phyloP scores from a whole-genome alignment of 257 asterid species.

The Nyctanthes arbortristis region DNA sequence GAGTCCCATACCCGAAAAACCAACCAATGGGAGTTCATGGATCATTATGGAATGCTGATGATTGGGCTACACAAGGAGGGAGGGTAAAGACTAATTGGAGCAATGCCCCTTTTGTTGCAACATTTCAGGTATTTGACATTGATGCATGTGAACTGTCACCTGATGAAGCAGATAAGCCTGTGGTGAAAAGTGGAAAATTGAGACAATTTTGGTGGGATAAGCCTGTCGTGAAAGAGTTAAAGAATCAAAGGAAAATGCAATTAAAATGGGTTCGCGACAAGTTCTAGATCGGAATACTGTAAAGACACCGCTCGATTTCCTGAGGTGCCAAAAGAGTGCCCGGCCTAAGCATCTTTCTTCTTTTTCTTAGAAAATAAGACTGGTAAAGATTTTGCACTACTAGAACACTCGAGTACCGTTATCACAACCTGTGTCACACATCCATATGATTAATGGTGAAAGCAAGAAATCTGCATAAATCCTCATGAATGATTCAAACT shows the following conservation, averaged over 20 bases:
- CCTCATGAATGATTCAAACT: no score
- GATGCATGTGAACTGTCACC: constrained; percentile 48
- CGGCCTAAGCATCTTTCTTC: no score
- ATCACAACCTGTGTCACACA: no score
- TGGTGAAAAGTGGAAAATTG: constrained; percentile 38
- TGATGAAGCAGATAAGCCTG: constrained; percentile 20
- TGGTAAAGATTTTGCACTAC: no score
- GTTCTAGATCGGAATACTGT: constrained; percentile 58
- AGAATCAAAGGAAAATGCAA: constrained; percentile 28
- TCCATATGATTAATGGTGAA: no score
- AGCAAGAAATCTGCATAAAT: no score
- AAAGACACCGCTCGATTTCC: constrained; percentile 47
- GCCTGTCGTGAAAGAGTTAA: constrained; percentile 39
- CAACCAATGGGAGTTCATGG: constrained; percentile 63
- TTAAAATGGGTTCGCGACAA: constrained; percentile 37
- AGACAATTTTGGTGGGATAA: constrained; percentile 67
- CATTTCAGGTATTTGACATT: constrained; percentile 37
- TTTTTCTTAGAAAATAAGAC: no score
- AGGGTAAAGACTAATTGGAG: constrained; percentile 64
- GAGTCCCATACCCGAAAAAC: constrained; percentile 41
- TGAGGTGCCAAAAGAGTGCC: constrained; percentile 55
- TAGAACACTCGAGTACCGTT: no score
- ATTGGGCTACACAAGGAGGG: constrained; percentile 75
- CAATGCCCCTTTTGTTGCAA: constrained; percentile 44
- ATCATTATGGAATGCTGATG: constrained; percentile 61